A percentile compares a stretch with the other conserved stretches of the same genome.
These are phyloP conservation scores for Colletotrichum somersetense DNA, from an alignment of 2,329 filamentous ascomycete genomes.

Conservation along the genomic window DNA sequence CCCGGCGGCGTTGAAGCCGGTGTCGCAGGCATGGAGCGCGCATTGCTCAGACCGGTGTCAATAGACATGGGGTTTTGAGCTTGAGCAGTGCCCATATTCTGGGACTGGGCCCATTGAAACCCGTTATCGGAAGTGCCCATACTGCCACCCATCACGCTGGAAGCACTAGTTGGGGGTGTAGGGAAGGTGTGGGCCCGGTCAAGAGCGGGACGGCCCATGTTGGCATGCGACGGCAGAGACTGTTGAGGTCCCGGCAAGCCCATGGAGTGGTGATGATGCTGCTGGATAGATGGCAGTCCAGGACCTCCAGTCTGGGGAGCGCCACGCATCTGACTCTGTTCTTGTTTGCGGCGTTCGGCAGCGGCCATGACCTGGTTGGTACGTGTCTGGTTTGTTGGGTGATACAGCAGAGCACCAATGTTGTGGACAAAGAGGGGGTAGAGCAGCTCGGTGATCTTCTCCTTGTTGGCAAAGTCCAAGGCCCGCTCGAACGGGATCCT, in stretches of 20 bases:
- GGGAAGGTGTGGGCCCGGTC: constrained; percentile 94
- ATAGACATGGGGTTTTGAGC: constrained; percentile 81
- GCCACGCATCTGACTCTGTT: constrained; percentile 74
- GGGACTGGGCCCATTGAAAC: constrained; percentile 80
- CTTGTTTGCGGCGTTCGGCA: constrained; percentile 80
- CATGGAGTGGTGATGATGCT: constrained; percentile 72
- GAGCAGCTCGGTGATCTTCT: constrained; percentile 95
- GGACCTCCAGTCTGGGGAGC: constrained; percentile 63
- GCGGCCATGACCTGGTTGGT: constrained; percentile 91
- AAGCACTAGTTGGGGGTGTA: constrained; percentile 93
- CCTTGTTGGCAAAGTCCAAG: constrained; percentile 99
- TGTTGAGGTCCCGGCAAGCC: constrained; percentile 68
- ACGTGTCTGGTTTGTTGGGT: constrained; percentile 87
- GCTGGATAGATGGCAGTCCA: constrained; percentile 75
- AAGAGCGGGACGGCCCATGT: constrained; percentile 78
- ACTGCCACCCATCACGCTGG: constrained; percentile 78
- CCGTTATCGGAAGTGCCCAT: constrained; percentile 79
- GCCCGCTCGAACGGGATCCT: constrained; percentile 99
- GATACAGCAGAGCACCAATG: constrained; percentile 92
- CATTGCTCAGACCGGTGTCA: constrained; percentile 81
- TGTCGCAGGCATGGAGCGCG: constrained; percentile 90
- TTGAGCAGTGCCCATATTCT: constrained; percentile 72
- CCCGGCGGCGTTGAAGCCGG: constrained; percentile 92
- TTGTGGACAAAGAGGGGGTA: constrained; percentile 99
- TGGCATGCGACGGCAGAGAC: constrained; percentile 74